Conservation (phyloP, 106 monocot genomes). For the Dendrobium nobile region DNA sequence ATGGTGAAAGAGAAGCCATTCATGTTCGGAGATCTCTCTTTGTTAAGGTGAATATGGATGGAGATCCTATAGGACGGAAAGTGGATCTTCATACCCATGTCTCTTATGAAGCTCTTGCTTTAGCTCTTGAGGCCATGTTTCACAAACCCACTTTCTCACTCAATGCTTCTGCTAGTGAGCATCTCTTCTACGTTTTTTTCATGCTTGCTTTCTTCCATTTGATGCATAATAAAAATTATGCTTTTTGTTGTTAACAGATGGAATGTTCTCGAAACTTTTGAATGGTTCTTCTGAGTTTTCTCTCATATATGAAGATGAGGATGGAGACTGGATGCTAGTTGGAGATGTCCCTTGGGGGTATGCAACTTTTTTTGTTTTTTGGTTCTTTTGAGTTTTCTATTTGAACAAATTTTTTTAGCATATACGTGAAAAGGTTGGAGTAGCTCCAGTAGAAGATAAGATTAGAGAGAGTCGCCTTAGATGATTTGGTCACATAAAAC, state of each 20-base stretch:
- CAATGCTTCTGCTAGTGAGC: constrained; percentile 5
- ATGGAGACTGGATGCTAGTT: constrained; percentile 97
- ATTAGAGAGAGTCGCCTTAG: no score
- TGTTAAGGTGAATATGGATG: constrained; percentile 95
- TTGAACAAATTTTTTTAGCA: no score
- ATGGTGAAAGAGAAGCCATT: not conserved
- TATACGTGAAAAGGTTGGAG: no score
- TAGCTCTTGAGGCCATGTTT: constrained; percentile 76
- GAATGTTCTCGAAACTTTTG: constrained; percentile 42
- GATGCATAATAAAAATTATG: not conserved
- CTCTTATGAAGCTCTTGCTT: constrained; percentile 57
- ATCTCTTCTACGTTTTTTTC: constrained; percentile 1
- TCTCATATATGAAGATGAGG: constrained; percentile 88
- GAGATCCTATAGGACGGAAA: constrained; percentile 87
- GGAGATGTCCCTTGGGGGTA: constrained; percentile 99
- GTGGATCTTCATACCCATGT: constrained; percentile 60
- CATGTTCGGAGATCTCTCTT: constrained; percentile 16
- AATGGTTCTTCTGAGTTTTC: constrained; percentile 72
- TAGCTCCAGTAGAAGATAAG: no score
- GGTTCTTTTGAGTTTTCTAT: no score
- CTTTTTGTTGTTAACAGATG: constrained; percentile 30
- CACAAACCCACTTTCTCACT: constrained; percentile 20
- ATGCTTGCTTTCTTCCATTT: not conserved
- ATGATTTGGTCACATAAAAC: no score
- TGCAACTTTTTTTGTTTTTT: not conserved